Evolutionary conservation across 306 rosid genomes (phyloP).

Genomic region (Rosa multiflora): DNA sequence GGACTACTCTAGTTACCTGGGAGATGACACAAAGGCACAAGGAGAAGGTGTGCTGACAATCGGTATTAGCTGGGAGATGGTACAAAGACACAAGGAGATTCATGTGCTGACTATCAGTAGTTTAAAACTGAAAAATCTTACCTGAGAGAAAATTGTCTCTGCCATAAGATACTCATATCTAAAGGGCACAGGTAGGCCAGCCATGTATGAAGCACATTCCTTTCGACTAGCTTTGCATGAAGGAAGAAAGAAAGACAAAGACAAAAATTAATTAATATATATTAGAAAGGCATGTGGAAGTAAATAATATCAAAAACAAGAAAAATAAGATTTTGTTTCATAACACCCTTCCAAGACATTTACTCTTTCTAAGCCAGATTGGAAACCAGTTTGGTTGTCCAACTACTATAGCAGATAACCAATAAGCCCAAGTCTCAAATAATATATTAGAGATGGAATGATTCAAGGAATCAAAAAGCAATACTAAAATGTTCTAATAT

Average conservation of each 20-base stretch:
- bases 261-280: constrained; percentile 19
- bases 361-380: not conserved
- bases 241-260: constrained; percentile 48
- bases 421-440: constrained; percentile 26
- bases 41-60: not conserved
- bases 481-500: not conserved
- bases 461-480: not conserved
- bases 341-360: not conserved
- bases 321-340: not conserved
- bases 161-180: constrained; percentile 98
- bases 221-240: constrained; percentile 99
- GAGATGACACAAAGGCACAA: not conserved
- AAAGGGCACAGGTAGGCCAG: constrained; percentile 90
- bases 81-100: not conserved
- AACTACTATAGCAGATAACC: constrained; percentile 20
- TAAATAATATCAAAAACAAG: not conserved
- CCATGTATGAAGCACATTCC: constrained; percentile 98
- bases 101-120: not conserved
- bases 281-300: constrained; percentile 1
- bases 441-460: not conserved
- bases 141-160: constrained; percentile 99
- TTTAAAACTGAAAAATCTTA: constrained; percentile 21
- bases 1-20: not conserved
- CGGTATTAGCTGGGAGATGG: not conserved
- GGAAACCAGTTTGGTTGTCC: not conserved